Percentiles rank a stretch among this genome's conserved stretches.
phyloP scores from a whole-genome alignment of 1,284 basidiomycete species.

The Pyrrhoderma lamaoense region DNA sequence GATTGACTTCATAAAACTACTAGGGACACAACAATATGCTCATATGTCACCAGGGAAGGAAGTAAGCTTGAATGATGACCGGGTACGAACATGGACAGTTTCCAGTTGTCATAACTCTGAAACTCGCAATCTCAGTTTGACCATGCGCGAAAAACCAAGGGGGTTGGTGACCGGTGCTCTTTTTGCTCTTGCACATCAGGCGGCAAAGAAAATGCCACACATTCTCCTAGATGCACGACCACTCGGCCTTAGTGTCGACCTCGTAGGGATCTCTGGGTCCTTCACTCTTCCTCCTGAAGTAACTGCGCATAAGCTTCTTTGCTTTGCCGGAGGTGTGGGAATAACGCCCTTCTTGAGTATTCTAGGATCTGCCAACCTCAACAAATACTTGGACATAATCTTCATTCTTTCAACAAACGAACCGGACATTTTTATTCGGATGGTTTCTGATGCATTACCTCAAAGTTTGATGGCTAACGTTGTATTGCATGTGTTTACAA shows the following conservation, averaged over 20 bases:
- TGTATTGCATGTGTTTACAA: slow-evolving; percentile 22
- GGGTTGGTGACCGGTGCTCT: slow-evolving; percentile 46
- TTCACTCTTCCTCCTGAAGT: slow-evolving; percentile 27
- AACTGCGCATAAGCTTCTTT: slow-evolving; percentile 30
- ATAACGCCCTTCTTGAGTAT: slow-evolving; percentile 52
- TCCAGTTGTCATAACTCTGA: slow-evolving; percentile 30
- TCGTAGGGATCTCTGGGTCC: slow-evolving; percentile 34
- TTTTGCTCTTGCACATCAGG: slow-evolving; percentile 39
- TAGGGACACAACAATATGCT: slow-evolving; percentile 39
- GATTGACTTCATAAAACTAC: slow-evolving; percentile 44
- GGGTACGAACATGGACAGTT: slow-evolving; percentile 60
- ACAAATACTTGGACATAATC: slow-evolving; percentile 32
- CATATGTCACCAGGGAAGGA: slow-evolving; percentile 45
- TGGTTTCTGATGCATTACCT: slow-evolving; percentile 28
- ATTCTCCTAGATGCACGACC: slow-evolving; percentile 32
- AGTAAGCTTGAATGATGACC: slow-evolving; percentile 50
- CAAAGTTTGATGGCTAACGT: slow-evolving; percentile 19
- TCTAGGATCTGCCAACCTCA: slow-evolving; percentile 25
- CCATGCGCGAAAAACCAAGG: slow-evolving; percentile 45
- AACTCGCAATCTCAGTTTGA: slow-evolving; percentile 33
- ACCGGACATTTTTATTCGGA: slow-evolving; percentile 37
- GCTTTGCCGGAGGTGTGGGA: slow-evolving; percentile 53
- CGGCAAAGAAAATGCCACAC: slow-evolving; percentile 32
- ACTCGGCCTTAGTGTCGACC: slow-evolving; percentile 26
- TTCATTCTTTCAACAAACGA: slow-evolving; percentile 44